Conservation (phyloP, 108 stramenopile genomes). For the Parmales sp. region DNA sequence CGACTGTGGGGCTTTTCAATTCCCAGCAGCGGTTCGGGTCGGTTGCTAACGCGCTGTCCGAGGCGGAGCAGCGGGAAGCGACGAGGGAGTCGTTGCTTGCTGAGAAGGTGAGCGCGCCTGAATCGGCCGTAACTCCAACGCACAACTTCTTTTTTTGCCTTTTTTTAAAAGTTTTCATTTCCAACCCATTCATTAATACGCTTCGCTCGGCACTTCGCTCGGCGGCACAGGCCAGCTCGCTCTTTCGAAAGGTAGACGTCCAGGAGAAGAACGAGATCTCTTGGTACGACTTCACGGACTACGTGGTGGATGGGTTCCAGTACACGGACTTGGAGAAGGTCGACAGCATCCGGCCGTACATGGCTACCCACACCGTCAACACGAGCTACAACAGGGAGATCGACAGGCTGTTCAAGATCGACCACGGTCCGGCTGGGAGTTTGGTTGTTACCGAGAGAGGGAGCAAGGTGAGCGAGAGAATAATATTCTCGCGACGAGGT, state of each 20-base stretch:
- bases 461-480: neutral
- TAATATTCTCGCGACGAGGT: neutral
- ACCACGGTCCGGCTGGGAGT: neutral
- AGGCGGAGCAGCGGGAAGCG: neutral
- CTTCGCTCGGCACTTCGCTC: too few relatives aligned
- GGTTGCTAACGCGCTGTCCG: neutral
- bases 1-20: too few relatives aligned
- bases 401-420: neutral
- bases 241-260: slow-evolving; percentile 28
- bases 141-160: neutral
- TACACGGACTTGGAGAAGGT: neutral
- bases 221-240: neutral
- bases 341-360: neutral
- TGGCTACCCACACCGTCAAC: neutral
- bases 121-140: neutral
- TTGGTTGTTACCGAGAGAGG: neutral
- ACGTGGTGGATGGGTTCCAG: slow-evolving; percentile 21
- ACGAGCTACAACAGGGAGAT: slow-evolving; percentile 1
- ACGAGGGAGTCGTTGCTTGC: neutral
- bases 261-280: slow-evolving; percentile 24
- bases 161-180: neutral
- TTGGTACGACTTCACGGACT: slow-evolving; percentile 37
- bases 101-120: too few relatives aligned
- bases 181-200: too few relatives aligned
- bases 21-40: too few relatives aligned